Percentiles rank a stretch among this genome's conserved stretches.
phyloP scores from a whole-genome alignment of 352 stramenopile species.

The Aphanomyces stellatus region DNA sequence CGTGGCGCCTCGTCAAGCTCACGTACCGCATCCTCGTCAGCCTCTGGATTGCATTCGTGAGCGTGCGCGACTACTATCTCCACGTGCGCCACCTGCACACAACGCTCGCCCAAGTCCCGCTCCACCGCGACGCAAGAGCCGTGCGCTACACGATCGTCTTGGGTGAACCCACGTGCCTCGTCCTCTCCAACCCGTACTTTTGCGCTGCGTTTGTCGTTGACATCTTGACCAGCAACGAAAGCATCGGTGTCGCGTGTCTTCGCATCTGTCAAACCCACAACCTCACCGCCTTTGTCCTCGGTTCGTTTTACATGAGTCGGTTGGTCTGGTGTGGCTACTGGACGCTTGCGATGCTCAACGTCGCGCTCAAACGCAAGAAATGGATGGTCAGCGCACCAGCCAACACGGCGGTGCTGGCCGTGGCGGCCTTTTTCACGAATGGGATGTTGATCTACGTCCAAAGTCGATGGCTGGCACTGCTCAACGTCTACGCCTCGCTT shows the following conservation, averaged over 20 bases:
- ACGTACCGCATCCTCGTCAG: background rate
- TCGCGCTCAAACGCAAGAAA: background rate
- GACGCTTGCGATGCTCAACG: constrained; percentile 1
- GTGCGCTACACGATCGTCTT: background rate
- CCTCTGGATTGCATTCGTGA: background rate
- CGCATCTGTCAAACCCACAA: constrained; percentile 11
- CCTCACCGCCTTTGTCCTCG: background rate
- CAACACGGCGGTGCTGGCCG: background rate
- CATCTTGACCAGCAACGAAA: background rate
- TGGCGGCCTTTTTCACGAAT: background rate
- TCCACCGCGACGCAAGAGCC: background rate
- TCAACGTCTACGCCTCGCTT: background rate
- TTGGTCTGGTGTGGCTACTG: constrained; percentile 12
- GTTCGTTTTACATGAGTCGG: background rate
- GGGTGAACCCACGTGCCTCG: constrained; percentile 1
- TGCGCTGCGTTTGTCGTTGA: constrained; percentile 5
- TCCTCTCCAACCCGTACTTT: background rate
- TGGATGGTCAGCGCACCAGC: background rate
- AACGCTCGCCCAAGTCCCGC: background rate
- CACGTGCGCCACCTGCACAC: background rate
- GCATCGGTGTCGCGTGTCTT: background rate
- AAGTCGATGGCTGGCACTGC: background rate
- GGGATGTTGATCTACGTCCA: background rate
- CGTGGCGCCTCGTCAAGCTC: background rate
- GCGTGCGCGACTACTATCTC: background rate